Conservation (phyloP, 768 basidiomycete species). For the Nevesoporus exiguus region DNA sequence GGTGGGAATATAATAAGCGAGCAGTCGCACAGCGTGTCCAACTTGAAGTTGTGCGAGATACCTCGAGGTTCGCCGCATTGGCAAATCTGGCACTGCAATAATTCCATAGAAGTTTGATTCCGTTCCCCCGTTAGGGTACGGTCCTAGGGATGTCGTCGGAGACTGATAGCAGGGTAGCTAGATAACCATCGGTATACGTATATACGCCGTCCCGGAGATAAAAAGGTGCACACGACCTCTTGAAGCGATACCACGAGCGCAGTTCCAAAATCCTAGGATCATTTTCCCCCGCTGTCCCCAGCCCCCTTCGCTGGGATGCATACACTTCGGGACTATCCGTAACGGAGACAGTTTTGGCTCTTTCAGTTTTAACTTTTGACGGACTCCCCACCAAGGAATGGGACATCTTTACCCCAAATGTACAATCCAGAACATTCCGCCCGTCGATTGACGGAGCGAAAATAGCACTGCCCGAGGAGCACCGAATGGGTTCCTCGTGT, state of each 20-base stretch:
- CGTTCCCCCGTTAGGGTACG: constrained; percentile 8
- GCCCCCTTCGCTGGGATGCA: constrained; percentile 17
- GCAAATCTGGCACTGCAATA: not conserved
- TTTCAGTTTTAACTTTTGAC: constrained; percentile 35
- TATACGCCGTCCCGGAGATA: constrained; percentile 21
- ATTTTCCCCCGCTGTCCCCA: constrained; percentile 20
- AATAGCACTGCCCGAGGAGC: constrained; percentile 32
- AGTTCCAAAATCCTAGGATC: constrained; percentile 14
- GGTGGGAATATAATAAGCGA: constrained; percentile 9
- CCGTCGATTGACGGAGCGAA: constrained; percentile 16
- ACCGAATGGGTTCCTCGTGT: constrained; percentile 28
- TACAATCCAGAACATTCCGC: constrained; percentile 17
- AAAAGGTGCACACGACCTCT: constrained; percentile 14
- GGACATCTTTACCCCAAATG: constrained; percentile 20
- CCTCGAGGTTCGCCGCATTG: not conserved
- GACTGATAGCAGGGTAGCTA: constrained; percentile 2
- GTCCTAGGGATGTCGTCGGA: not conserved
- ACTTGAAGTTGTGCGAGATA: constrained; percentile 1
- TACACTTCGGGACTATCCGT: constrained; percentile 20
- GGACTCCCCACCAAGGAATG: constrained; percentile 19
- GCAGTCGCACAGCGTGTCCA: not conserved
- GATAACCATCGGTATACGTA: constrained; percentile 21
- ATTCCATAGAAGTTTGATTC: constrained; percentile 5
- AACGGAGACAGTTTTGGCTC: constrained; percentile 33
- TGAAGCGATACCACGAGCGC: constrained; percentile 6